Evolutionary conservation across 495 filamentous ascomycete species (phyloP), one percentile per base, ranked within the genome.

Genomic region (Neurospora terricola): DNA sequence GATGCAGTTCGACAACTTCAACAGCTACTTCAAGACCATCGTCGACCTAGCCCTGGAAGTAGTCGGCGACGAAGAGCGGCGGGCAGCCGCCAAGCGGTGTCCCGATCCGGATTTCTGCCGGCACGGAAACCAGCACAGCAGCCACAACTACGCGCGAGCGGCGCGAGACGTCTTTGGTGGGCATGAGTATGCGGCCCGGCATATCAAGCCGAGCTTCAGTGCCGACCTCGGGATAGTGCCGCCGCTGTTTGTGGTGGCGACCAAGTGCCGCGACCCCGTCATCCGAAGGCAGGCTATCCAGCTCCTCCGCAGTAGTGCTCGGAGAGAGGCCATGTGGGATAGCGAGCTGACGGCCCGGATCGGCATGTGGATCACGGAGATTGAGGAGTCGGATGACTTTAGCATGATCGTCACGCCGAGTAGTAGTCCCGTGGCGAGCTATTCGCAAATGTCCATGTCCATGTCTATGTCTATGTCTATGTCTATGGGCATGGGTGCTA

Each of bases 261-360:
- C 86, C 14, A 86, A 86, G 73, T 91, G 89, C 77, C 86, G 89
- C 16, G 85, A 91, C 72, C 82, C 86, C 1, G 62, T 77, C 0
- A 84, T 88, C 68, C 82, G 90, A 14, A 81, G 86, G 5, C 83
- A 85, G 72, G 90, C 90, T 7, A 87, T 91, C 59, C 78, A 82
- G 70, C 76, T 91, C 11, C 80, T 91, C 38, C 80, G 82, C 43
- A 83, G 82, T 30, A 83, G 84, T 62, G 84, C 86, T 5, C 80
- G 89, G 39, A 83, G 89, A 75, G 90, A 91, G 80, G 89, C 87
- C 21, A 85, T 91, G 75, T 91, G 86, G 86, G 88, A 91, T 77
- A 90, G 88, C 75, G 79, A 86, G 73, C 78, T 88, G 42, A 83
- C 84, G 27, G 87, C 87, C 8, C 81, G 81, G 2, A 85, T 89